Evolutionary conservation across 371 early-diverging fungal species (phyloP), one percentile per base, ranked within the genome.

Genomic region (Syncephalastrum monosporum): DNA sequence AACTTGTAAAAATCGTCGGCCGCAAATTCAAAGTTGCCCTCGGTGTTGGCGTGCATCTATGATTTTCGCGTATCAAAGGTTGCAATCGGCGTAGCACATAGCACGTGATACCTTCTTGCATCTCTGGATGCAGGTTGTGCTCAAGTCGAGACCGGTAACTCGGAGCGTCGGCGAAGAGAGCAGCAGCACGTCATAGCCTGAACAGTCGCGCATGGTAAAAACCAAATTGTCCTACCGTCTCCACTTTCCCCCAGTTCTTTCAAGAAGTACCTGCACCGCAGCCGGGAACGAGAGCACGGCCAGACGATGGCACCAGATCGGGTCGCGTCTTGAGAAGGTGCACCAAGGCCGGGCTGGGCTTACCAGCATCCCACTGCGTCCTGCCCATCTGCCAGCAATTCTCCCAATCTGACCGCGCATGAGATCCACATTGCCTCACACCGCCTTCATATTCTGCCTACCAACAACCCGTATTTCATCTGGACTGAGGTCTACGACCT

Each of bases 201-300:
- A 61, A 19, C 48, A 17, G 47, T n/a, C n/a, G n/a, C 27, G 14
- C 19, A 48, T 5, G 56, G 48, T 47, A 42, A 38, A 38, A 13
- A 43, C 23, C 14, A 53, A 43, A 13, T 5, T 23, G 4, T 12
- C 41, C 48, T 57, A 27, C 19, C 17, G 12, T 49, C 3, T 6
- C 43, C 41, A n/a, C 13, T 12, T 3, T 42, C 1, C 3, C 27
- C 27, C 27, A 27, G 1, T 27, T 41, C 21, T 25, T 13, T 27
- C 41, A 7, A 24, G 15, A 48, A 15, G 33, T 65, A 69, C 75
- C 90, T 24, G 84, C 71, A 7, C 95, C 95, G 55, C 94, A 93
- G 14, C 94, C 95, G 2, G 95, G 93, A 24, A 95, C 91, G 12
- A 95, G 76, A 17, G 76, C 87, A 43, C 62, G 67, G 23, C 86